Conservation (phyloP, 805 yeast genomes). For the Yarrowia sp. region DNA sequence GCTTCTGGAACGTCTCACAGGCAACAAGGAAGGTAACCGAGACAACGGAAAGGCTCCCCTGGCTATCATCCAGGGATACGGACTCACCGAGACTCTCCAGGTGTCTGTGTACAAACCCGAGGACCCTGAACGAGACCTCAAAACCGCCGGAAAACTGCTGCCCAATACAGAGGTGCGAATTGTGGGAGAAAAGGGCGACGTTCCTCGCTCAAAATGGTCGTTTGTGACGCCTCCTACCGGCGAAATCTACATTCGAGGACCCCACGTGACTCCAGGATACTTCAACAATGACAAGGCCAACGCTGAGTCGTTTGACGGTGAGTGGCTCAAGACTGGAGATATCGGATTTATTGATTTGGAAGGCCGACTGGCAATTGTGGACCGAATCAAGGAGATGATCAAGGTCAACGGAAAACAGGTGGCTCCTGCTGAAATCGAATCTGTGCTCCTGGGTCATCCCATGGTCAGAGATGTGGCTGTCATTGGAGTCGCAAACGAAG, state of each 20-base stretch:
- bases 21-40: conserved; percentile 46
- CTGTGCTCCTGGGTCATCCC: conserved; percentile 76
- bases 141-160: conserved; percentile 4
- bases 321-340: conserved; percentile 68
- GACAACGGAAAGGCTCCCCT: conserved; percentile 43
- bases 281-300: conserved; percentile 60
- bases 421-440: conserved; percentile 94
- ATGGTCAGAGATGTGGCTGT: conserved; percentile 88
- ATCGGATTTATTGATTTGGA: conserved; percentile 56
- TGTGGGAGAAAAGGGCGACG: conserved; percentile 15
- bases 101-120: conserved; percentile 25
- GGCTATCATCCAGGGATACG: conserved; percentile 37
- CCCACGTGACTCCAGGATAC: conserved; percentile 60
- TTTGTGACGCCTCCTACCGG: conserved; percentile 49
- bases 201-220: conserved; percentile 39
- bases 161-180: conserved; percentile 12
- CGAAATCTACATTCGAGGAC: conserved; percentile 61
- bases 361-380: conserved; percentile 58
- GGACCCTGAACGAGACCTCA: conserved; percentile 7
- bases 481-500: conserved; percentile 69
- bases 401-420: conserved; percentile 69
- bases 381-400: conserved; percentile 51
- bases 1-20: conserved; percentile 40
- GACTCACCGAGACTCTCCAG: conserved; percentile 40
- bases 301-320: conserved; percentile 53